Conservation (phyloP, 495 filamentous ascomycete species). For the Penicillium cinerascens region DNA sequence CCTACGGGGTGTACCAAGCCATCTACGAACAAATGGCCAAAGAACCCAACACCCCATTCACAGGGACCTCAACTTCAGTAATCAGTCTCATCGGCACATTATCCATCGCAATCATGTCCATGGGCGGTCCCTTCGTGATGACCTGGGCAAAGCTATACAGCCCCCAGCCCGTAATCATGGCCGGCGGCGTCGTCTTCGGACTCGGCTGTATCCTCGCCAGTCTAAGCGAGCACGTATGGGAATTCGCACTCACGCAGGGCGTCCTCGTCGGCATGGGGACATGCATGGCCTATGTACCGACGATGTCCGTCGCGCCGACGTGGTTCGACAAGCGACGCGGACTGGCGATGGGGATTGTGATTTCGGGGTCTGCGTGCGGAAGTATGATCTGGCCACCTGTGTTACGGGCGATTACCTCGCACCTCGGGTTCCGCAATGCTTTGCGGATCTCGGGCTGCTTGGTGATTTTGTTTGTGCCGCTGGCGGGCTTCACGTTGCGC, state of each 20-base stretch:
- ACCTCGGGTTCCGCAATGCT: slow-evolving; percentile 52
- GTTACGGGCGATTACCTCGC: slow-evolving; percentile 45
- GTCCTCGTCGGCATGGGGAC: slow-evolving; percentile 49
- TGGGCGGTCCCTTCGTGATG: slow-evolving; percentile 38
- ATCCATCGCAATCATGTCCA: slow-evolving; percentile 43
- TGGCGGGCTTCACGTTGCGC: slow-evolving; percentile 40
- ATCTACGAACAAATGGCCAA: slow-evolving; percentile 41
- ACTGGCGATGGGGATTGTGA: slow-evolving; percentile 51
- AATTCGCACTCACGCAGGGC: slow-evolving; percentile 59
- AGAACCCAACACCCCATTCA: slow-evolving; percentile 30
- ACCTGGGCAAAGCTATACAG: slow-evolving; percentile 40
- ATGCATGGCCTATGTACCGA: slow-evolving; percentile 49
- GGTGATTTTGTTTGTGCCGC: slow-evolving; percentile 41
- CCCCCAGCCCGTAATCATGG: slow-evolving; percentile 32
- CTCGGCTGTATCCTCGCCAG: slow-evolving; percentile 51
- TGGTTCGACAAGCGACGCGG: slow-evolving; percentile 55
- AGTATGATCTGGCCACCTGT: slow-evolving; percentile 48
- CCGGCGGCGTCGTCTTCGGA: slow-evolving; percentile 35
- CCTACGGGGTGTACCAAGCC: slow-evolving; percentile 45
- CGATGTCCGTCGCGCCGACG: slow-evolving; percentile 50
- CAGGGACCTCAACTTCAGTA: slow-evolving; percentile 32
- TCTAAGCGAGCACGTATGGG: slow-evolving; percentile 53
- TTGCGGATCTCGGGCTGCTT: slow-evolving; percentile 47
- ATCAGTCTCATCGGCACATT: slow-evolving; percentile 46
- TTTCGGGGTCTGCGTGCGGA: slow-evolving; percentile 55